phyloP scores from a whole-genome alignment of 2,329 filamentous ascomycete genomes.

The Fusarium aywerte region DNA sequence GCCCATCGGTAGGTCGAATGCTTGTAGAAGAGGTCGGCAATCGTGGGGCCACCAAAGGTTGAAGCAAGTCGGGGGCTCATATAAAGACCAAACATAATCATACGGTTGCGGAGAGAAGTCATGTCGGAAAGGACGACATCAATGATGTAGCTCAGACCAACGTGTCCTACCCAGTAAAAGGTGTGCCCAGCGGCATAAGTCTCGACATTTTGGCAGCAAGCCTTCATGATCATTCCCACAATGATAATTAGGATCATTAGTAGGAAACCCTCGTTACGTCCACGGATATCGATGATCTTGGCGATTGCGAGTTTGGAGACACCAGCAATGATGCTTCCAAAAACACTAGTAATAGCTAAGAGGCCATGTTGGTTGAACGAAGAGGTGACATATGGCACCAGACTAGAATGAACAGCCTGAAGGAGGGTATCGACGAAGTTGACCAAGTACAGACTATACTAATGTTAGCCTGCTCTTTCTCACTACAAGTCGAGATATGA shows the following conservation, averaged over 20 bases:
- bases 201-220: conserved; percentile 65
- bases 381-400: conserved; percentile 74
- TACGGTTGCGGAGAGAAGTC: conserved; percentile 56
- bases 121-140: conserved; percentile 58
- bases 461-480: not conserved
- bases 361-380: conserved; percentile 72
- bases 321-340: conserved; percentile 60
- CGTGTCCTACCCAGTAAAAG: conserved; percentile 70
- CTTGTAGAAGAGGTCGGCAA: conserved; percentile 39
- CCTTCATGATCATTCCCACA: conserved; percentile 71
- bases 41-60: conserved; percentile 53
- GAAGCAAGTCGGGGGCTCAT: conserved; percentile 57
- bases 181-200: conserved; percentile 71
- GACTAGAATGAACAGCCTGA: conserved; percentile 55
- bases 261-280: conserved; percentile 59
- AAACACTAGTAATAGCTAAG: conserved; percentile 70
- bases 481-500: no score
- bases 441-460: conserved; percentile 53
- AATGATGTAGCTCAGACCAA: conserved; percentile 55
- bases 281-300: conserved; percentile 62
- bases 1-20: conserved; percentile 44
- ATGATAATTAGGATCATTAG: conserved; percentile 57
- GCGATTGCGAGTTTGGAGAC: conserved; percentile 56
- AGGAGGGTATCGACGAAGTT: conserved; percentile 54
- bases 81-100: conserved; percentile 58